These are phyloP conservation scores for Martiniozyma abietophila DNA, from an alignment of 805 yeast species.

Conservation along the genomic window DNA sequence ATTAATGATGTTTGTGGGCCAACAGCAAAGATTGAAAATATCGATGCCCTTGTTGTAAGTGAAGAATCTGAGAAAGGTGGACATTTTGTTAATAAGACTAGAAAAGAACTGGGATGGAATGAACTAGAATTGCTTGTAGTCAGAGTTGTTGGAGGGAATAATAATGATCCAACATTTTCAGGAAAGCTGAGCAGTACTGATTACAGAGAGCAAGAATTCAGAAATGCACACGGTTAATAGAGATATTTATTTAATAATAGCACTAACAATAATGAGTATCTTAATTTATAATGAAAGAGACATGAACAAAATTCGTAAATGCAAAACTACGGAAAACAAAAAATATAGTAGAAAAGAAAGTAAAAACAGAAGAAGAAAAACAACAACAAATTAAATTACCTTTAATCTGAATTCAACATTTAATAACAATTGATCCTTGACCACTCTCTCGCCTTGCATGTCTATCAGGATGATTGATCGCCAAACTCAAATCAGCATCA, in stretches of 20 bases:
- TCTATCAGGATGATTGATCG: slow-evolving; percentile 84
- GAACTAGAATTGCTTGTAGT: slow-evolving; percentile 44
- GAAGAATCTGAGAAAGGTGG: slow-evolving; percentile 76
- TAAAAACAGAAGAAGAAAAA: neutral
- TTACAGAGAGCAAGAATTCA: slow-evolving; percentile 38
- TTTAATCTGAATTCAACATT: slow-evolving; percentile 26
- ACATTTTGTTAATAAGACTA: slow-evolving; percentile 52
- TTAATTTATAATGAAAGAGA: too few relatives aligned
- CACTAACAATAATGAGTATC: too few relatives aligned
- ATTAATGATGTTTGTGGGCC: slow-evolving; percentile 92
- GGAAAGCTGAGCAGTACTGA: slow-evolving; percentile 84
- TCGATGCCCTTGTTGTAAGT: slow-evolving; percentile 75
- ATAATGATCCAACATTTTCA: slow-evolving; percentile 35
- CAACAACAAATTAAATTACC: neutral
- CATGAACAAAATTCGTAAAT: too few relatives aligned
- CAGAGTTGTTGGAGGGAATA: slow-evolving; percentile 54
- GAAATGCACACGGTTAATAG: slow-evolving; percentile 5
- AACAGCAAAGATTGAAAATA: slow-evolving; percentile 63
- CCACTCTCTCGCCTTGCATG: slow-evolving; percentile 43
- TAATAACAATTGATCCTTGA: slow-evolving; percentile 54
- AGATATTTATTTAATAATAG: too few relatives aligned
- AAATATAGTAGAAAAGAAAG: neutral
- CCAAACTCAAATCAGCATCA: slow-evolving; percentile 34
- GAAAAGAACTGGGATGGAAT: slow-evolving; percentile 48
- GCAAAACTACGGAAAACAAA: neutral